These are phyloP conservation scores for Sclerotinia minor DNA, from an alignment of 2,329 filamentous ascomycete genomes.

Conservation along the genomic window DNA sequence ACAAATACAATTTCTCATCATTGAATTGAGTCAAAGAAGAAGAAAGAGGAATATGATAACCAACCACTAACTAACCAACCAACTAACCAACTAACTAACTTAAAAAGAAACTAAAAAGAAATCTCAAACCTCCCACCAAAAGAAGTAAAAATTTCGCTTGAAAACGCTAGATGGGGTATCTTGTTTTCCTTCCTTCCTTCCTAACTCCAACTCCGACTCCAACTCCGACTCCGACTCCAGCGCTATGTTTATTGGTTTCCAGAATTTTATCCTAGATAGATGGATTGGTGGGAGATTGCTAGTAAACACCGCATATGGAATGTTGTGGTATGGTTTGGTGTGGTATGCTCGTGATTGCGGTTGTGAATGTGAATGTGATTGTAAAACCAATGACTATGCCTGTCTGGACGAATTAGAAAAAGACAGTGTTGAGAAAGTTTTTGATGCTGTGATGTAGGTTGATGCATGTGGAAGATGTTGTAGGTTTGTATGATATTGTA, in stretches of 20 bases:
- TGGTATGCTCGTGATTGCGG: not conserved
- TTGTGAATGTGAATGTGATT: too few relatives aligned
- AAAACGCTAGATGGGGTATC: constrained; percentile 10
- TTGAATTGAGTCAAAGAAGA: too few relatives aligned
- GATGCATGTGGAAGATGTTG: not conserved
- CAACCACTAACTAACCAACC: too few relatives aligned
- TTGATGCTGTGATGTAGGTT: not conserved
- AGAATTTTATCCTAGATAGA: not conserved
- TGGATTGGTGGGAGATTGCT: too few relatives aligned
- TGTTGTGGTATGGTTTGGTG: too few relatives aligned
- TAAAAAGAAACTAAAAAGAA: too few relatives aligned
- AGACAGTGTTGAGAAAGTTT: not conserved
- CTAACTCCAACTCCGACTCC: not conserved
- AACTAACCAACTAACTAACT: too few relatives aligned
- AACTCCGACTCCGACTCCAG: not conserved
- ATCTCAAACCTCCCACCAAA: too few relatives aligned
- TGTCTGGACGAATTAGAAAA: not conserved
- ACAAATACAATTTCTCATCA: too few relatives aligned
- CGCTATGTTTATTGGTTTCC: not conserved
- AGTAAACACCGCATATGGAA: not conserved
- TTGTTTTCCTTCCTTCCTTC: not conserved
- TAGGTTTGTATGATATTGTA: too few relatives aligned
- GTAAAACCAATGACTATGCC: too few relatives aligned
- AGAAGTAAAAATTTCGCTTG: not conserved
- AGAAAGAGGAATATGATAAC: too few relatives aligned